Base-by-base conservation (phyloP, 495 filamentous ascomycete species). In the Penicillium samsonianum region DNA sequence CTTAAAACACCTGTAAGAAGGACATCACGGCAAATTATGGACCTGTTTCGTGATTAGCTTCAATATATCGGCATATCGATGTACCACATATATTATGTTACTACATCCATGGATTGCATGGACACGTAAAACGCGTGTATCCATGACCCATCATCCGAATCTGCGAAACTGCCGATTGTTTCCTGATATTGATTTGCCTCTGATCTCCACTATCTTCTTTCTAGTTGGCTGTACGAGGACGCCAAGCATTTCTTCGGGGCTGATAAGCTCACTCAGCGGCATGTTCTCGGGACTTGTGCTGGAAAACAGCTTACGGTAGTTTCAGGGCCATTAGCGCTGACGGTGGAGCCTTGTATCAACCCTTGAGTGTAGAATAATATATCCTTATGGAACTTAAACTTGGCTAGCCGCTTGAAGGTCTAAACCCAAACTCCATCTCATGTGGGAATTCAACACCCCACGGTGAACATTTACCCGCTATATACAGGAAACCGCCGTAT, bases 331-430 rank as follows among this genome's bases (percentile, higher is more conserved):
- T 33, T 37, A 25, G 50, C 45, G 58, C 55, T 46, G 50, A 55
- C 44, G 20, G 61, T 58, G 53, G 58, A 52, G 50, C n/a, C 23
- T 55, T 47, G 54, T 61, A 61, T 58, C n/a, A 14, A 33, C 9
- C 25, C 16, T 30, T 14, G 19, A 31, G 1, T 19, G 1, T 31
- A n/a, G 6, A 38, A 17, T 17, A 17, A 17, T 38, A 38, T 17
- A 38, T 38, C 35, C 8, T 38, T 38, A 38, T n/a, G n/a, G n/a
- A 37, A 38, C 35, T 38, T 38, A 4, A 17, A 38, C 17, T 9
- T 38, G 7, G 16, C 11, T 4, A 33, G 30, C 10, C 30, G 0
- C 30, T 14, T 33, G 1, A 33, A 33, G 10, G 30, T 14, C 11
- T 19, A 23, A 25, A 4, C 1, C 40, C 19, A 22, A 45, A 26